Evolutionary conservation across 768 basidiomycete species (phyloP), one percentile per base, ranked within the genome.

Genomic region (Leccinum boreale): DNA sequence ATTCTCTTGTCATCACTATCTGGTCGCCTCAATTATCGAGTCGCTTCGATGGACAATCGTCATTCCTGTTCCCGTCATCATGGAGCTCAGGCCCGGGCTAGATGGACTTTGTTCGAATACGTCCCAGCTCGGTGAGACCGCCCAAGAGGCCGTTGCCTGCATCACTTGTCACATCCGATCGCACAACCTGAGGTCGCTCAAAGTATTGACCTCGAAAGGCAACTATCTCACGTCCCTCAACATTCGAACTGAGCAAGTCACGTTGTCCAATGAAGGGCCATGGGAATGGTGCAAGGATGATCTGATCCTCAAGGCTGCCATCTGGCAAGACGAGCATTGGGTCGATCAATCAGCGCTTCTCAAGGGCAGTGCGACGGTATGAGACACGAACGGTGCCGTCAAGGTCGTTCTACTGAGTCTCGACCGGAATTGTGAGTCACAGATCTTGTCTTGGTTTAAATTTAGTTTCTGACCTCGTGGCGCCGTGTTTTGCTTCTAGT

Each of bases 271-370:
- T 29, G 74, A 75, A 62, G 65, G 59, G 63, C 76, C 68, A 55
- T 76, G 77, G 73, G 88, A 89, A 48, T 81, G 89, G 39, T 92
- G 82, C 58, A 94, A 97, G 92, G 97, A 98, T 67, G 96, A 98
- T 66, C 79, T 95, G 53, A 97, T 99, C 58, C 81, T 98, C 46
- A 88, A 90, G 66, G 90, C 94, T 35, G 94, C 92, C 17, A 81
- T 90, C 51, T 98, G 94, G 91, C 96, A 98, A 67, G 82, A 89
- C 54, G 89, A 93, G 31, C 93, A 98, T 67, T 98, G 94, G 86
- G 77, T 87, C 35, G 91, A 96, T 75, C 85, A 94, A 17, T 87
- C 92, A 0, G 78, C 77, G 4, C 75, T 96, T 70, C 79, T 98
- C 53, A 82, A 81, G 58, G 44, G 52, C 9, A 54, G 58, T 5